Evolutionary conservation across 768 basidiomycete species (phyloP).

Genomic region (Epithele typhae): DNA sequence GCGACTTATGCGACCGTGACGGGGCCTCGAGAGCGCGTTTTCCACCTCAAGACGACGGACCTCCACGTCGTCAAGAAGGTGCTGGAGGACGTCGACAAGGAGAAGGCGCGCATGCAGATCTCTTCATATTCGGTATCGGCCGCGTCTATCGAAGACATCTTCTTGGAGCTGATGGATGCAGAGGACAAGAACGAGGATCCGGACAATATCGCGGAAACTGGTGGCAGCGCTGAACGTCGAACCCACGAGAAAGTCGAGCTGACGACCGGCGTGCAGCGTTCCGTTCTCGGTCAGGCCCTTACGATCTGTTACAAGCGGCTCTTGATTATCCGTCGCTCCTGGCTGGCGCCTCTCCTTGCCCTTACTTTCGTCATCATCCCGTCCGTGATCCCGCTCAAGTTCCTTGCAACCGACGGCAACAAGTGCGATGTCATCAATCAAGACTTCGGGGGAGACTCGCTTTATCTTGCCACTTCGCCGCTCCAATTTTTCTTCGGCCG

Average conservation of each 20-base stretch:
- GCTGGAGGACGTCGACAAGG: constrained; percentile 47
- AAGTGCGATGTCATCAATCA: neutral
- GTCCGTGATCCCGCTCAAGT: neutral
- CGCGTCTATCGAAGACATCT: constrained; percentile 77
- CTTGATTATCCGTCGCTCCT: neutral
- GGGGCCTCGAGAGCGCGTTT: constrained; percentile 41
- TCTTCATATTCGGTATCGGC: constrained; percentile 63
- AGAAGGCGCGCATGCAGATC: constrained; percentile 34
- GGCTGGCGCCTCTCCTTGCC: neutral
- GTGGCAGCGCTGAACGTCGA: too few species aligned
- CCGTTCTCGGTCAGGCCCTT: too few species aligned
- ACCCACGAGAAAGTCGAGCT: too few species aligned
- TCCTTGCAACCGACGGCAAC: neutral
- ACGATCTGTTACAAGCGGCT: too few species aligned
- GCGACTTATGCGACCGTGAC: constrained; percentile 35
- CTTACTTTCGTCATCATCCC: neutral
- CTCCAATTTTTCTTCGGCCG: neutral
- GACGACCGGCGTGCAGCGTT: too few species aligned
- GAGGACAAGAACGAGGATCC: constrained; percentile 23
- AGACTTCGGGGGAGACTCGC: neutral
- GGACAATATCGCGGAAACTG: too few species aligned
- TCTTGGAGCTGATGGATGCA: constrained; percentile 62
- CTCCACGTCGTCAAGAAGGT: constrained; percentile 46
- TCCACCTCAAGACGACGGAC: constrained; percentile 60
- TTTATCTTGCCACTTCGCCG: neutral